Conservation (phyloP, 768 basidiomycete species). For the Termitomyces sp. region DNA sequence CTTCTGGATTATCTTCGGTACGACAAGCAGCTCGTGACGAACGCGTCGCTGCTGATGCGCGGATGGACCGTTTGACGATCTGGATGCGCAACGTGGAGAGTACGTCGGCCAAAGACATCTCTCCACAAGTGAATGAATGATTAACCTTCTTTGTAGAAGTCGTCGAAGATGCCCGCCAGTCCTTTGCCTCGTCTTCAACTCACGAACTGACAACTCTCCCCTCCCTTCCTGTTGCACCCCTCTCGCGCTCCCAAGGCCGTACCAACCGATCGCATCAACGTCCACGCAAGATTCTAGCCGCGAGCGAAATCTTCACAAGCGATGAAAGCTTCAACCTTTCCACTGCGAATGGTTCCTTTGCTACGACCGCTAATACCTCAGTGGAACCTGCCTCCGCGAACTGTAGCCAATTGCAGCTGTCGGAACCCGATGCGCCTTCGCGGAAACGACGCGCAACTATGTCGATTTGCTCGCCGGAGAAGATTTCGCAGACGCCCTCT, state of each 20-base stretch:
- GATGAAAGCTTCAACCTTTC: constrained; percentile 33
- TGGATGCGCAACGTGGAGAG: constrained; percentile 87
- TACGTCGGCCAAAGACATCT: constrained; percentile 33
- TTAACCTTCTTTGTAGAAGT: constrained; percentile 49
- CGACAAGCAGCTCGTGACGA: constrained; percentile 52
- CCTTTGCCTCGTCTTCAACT: constrained; percentile 57
- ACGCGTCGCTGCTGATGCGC: constrained; percentile 49
- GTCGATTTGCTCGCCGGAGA: constrained; percentile 57
- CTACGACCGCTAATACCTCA: constrained; percentile 24
- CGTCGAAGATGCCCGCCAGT: constrained; percentile 76
- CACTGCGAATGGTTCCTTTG: constrained; percentile 28
- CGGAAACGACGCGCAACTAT: constrained; percentile 62
- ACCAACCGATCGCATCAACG: constrained; percentile 48
- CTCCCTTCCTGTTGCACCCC: constrained; percentile 59
- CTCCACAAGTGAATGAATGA: constrained; percentile 5
- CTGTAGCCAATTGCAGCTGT: constrained; percentile 25
- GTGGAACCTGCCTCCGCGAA: constrained; percentile 15
- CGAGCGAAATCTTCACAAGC: constrained; percentile 66
- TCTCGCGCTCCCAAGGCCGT: constrained; percentile 42
- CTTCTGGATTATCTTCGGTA: constrained; percentile 52
- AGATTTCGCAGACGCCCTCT: constrained; percentile 18
- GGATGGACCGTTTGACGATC: constrained; percentile 66
- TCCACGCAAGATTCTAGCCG: constrained; percentile 61
- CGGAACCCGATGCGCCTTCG: constrained; percentile 39
- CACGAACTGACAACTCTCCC: constrained; percentile 46